A percentile compares a stretch with the other conserved stretches of the same genome.
These are phyloP conservation scores for Linnemannia schmuckeri DNA, from an alignment of 192 early-diverging fungal species.

Conservation along the genomic window DNA sequence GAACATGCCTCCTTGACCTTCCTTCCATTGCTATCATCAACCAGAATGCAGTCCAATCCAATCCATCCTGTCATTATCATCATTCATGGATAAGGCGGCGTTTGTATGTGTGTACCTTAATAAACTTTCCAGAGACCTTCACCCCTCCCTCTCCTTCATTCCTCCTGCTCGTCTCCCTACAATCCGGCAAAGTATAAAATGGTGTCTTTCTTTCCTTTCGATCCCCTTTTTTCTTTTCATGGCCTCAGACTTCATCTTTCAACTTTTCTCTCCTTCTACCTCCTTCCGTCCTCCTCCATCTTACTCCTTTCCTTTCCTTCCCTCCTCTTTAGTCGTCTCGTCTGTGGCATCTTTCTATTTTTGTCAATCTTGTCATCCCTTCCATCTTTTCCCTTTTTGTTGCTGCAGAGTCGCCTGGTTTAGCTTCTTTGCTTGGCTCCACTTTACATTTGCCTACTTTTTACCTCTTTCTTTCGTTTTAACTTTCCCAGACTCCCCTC, in stretches of 20 bases:
- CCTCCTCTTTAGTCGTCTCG: background rate
- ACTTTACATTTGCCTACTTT: background rate
- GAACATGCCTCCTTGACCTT: no score
- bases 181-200: background rate
- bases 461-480: background rate
- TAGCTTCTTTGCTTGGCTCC: no score
- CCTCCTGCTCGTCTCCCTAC: background rate
- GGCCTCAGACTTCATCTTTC: constrained; percentile 1
- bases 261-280: constrained; percentile 1
- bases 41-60: no score
- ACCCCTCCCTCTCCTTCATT: background rate
- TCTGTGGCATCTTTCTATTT: no score
- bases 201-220: background rate
- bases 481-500: background rate
- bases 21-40: no score
- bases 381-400: no score
- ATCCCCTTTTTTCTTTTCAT: background rate
- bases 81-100: no score
- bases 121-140: background rate
- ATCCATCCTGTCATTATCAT: no score
- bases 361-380: no score
- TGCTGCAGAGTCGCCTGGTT: no score
- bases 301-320: background rate
- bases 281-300: background rate
- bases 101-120: no score